phyloP scores from a whole-genome alignment of 306 rosid genomes.

The Quercus cerris region DNA sequence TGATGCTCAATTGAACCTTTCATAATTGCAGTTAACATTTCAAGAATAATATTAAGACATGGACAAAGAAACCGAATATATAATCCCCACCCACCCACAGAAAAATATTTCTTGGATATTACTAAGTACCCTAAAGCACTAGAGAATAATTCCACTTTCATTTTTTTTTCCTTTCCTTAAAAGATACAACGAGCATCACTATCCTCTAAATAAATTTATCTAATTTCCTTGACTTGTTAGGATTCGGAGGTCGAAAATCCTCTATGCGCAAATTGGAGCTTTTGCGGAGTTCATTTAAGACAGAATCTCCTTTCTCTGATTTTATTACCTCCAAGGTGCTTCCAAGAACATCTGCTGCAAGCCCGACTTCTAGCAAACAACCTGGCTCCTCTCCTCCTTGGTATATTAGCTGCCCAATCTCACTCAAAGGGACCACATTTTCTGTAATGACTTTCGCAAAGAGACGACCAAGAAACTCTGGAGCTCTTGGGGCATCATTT shows the following conservation, averaged over 20 bases:
- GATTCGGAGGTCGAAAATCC: conserved; percentile 57
- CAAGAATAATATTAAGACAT: conserved; percentile 47
- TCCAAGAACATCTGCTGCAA: conserved; percentile 83
- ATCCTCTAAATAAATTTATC: conserved; percentile 66
- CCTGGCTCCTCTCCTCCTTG: conserved; percentile 84
- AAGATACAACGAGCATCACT: conserved; percentile 61
- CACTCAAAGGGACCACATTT: conserved; percentile 50
- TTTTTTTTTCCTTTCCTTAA: conserved; percentile 13
- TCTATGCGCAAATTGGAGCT: conserved; percentile 61
- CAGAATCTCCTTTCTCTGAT: conserved; percentile 55
- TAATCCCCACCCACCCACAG: conserved; percentile 43
- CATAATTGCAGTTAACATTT: conserved; percentile 41
- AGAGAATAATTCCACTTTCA: conserved; percentile 10
- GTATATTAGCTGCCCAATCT: conserved; percentile 53
- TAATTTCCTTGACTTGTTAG: conserved; percentile 49
- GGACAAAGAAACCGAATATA: conserved; percentile 29
- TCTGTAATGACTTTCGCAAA: conserved; percentile 52
- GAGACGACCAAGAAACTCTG: conserved; percentile 70
- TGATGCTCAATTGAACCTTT: conserved; percentile 53
- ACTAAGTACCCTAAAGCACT: conserved; percentile 47
- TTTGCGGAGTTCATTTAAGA: conserved; percentile 37
- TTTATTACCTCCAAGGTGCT: conserved; percentile 57
- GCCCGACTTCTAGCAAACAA: conserved; percentile 51
- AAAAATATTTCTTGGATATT: conserved; percentile 43
- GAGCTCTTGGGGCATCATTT: conserved; percentile 85